Conservation (phyloP, 345 rosid genomes). For the Lumnitzera racemosa region DNA sequence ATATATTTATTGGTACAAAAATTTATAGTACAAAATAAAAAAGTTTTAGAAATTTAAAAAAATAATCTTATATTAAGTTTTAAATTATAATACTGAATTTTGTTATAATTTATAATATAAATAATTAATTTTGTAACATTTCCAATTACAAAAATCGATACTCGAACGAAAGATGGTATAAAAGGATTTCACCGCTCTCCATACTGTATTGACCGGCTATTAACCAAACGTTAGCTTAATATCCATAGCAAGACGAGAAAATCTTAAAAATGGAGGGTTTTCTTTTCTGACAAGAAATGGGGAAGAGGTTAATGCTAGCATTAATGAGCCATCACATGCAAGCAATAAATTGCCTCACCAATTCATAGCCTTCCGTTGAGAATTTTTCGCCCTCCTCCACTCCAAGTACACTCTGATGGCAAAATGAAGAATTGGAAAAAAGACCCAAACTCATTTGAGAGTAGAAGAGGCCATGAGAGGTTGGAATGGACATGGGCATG, state of each 20-base stretch:
- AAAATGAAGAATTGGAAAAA: constrained; percentile 1
- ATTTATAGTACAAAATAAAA: not conserved
- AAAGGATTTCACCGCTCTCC: not conserved
- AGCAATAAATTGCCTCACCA: constrained; percentile 34
- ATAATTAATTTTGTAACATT: not conserved
- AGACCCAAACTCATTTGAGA: not conserved
- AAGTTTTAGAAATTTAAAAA: not conserved
- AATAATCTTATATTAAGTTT: not conserved
- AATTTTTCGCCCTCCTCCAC: not conserved
- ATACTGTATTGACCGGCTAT: not conserved
- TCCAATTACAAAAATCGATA: not conserved
- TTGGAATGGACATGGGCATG: constrained; percentile 25
- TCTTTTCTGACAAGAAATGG: not conserved
- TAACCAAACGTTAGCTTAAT: not conserved
- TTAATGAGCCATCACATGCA: constrained; percentile 56
- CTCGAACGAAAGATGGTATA: not conserved
- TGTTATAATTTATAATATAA: not conserved
- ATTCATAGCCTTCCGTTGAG: constrained; percentile 4
- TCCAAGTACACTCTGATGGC: constrained; percentile 9
- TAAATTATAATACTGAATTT: constrained; percentile 1
- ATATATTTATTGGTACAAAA: too few relatives aligned
- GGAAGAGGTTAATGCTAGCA: constrained; percentile 20
- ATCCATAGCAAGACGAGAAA: not conserved
- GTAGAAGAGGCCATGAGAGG: constrained; percentile 24
- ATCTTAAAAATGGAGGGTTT: constrained; percentile 1